Conservation (phyloP, 371 early-diverging fungal species). For the Rhizopus delemar region DNA sequence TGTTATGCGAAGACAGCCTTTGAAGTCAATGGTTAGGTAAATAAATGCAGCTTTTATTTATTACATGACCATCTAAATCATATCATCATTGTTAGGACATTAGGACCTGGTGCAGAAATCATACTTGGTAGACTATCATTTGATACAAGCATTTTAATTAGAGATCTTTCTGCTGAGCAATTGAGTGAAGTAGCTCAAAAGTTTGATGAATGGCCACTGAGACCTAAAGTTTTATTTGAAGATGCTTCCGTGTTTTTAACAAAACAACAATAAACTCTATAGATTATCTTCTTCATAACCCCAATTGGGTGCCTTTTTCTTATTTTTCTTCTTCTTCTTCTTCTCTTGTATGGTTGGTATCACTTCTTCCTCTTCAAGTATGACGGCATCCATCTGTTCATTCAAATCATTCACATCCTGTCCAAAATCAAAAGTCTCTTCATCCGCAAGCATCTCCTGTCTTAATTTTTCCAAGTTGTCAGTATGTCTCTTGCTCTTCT, state of each 20-base stretch:
- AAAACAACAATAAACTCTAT: slow-evolving; percentile 33
- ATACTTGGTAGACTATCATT: slow-evolving; percentile 56
- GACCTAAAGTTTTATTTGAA: slow-evolving; percentile 46
- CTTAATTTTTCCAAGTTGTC: slow-evolving; percentile 66
- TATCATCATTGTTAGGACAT: slow-evolving; percentile 30
- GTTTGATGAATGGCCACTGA: slow-evolving; percentile 66
- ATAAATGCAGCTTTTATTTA: slow-evolving; percentile 2
- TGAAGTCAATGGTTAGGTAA: slow-evolving; percentile 59
- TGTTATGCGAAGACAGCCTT: slow-evolving; percentile 46
- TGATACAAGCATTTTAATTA: slow-evolving; percentile 45
- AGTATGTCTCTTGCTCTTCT: slow-evolving; percentile 74
- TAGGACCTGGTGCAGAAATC: slow-evolving; percentile 68
- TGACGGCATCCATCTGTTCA: slow-evolving; percentile 8
- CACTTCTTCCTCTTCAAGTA: slow-evolving; percentile 10
- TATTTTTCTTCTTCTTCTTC: slow-evolving; percentile 34
- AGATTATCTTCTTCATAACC: slow-evolving; percentile 29
- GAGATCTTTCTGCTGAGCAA: slow-evolving; percentile 55
- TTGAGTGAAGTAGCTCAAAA: slow-evolving; percentile 59
- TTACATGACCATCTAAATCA: not conserved
- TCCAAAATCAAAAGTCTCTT: slow-evolving; percentile 41
- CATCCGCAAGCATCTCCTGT: slow-evolving; percentile 68
- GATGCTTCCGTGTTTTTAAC: slow-evolving; percentile 14
- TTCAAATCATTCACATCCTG: slow-evolving; percentile 19
- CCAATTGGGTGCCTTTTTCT: slow-evolving; percentile 25
- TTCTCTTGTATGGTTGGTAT: slow-evolving; percentile 17